These are phyloP conservation scores for Flaveria robusta DNA, from an alignment of 129 eudicot genomes.

Conservation along the genomic window DNA sequence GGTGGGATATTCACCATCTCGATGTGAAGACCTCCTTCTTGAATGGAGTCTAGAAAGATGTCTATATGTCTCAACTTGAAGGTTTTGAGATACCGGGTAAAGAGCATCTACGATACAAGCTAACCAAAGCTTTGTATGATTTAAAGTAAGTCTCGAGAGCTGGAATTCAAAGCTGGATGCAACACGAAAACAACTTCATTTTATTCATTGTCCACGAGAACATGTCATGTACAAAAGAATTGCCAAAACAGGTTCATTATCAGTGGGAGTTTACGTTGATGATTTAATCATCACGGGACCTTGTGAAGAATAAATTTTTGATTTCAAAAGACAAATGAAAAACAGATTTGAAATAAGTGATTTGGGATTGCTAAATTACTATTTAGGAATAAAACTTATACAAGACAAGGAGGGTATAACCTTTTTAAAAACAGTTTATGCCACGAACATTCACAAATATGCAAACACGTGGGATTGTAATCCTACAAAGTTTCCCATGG, in stretches of 20 bases:
- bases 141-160: too few species aligned
- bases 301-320: not conserved
- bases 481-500: not conserved
- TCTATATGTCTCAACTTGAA: not conserved
- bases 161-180: not conserved
- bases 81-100: not conserved
- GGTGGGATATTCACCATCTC: not conserved
- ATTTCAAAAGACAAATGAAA: not conserved
- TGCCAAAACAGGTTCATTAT: not conserved
- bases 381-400: not conserved
- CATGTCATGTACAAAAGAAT: not conserved
- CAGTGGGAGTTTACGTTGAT: not conserved
- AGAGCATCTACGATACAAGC: not conserved
- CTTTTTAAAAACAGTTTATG: not conserved
- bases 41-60: not conserved
- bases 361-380: not conserved
- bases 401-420: not conserved
- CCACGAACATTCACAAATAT: not conserved
- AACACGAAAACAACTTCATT: not conserved
- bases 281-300: not conserved
- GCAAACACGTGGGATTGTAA: too few species aligned
- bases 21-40: not conserved
- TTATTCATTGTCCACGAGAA: not conserved
- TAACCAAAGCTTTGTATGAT: too few species aligned
- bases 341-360: not conserved